Base-by-base conservation (phyloP, 2,329 filamentous ascomycete genomes). In the Dothiorella sarmentorum region DNA sequence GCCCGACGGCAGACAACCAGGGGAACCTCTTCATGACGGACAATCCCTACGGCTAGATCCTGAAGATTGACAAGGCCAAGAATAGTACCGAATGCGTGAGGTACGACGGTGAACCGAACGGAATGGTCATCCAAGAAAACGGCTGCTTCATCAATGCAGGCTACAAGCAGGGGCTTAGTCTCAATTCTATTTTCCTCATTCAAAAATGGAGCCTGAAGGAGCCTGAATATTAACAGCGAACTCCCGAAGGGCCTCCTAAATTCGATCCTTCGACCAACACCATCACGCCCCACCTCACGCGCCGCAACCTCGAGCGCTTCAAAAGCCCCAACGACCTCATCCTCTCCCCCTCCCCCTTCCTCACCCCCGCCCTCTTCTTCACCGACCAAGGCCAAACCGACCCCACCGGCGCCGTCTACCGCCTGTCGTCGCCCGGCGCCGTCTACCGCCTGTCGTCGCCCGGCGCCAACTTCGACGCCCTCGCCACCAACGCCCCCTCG, bases 321-420 rank as follows among this genome's bases (percentile, higher is more conserved):
- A 78, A 77, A 56, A 75, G 75, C 0, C 71, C 71, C 0, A 78
- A 78, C 47, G 75, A 78, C 55, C 62, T 78, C 1, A 69, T 76
- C 15, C 49, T 76, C 3, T 72, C 73, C 26, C 74, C 71, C 0
- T 67, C 68, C 13, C 64, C 66, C 3, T 71, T 74, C 26, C 60
- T 78, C 0, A 67, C 68, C 13, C 64, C 66, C 3, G 71, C 74
- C 26, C 60, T 78, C 3, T 78, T 76, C 63, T 78, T 78, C 33
- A 78, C 76, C 1, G 75, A 78, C 40, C 76, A 78, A 63, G 75
- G 76, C 0, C 75, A 77, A 47, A 77, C 75, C 0, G 74, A 78
- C 24, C 75, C 63, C 6, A 75, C 74, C 0, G 75, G 75, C 0
- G 68, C 68, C 10, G 73, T 77, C 0, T 78, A 76, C 57, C 68